Evolutionary conservation across 169 alveolate genomes (phyloP), one percentile per base, ranked within the genome.

Genomic region (Eimeria acervulina): DNA sequence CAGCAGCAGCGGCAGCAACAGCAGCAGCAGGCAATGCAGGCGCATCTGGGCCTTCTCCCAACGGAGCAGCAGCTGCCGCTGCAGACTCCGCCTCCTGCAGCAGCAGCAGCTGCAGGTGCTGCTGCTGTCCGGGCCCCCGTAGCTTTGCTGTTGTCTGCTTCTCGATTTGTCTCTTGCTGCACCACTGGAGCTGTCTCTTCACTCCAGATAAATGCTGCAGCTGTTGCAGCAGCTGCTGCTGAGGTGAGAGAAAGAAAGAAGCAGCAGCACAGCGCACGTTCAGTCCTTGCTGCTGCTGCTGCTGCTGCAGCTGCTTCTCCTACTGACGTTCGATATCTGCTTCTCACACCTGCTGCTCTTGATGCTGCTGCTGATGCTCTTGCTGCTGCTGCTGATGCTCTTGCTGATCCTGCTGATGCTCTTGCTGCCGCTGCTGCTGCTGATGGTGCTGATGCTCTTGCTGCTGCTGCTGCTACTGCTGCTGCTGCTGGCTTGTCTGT

Each of bases 41-140:
- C 19, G 19, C 12, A 5, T 5, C 55, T 47, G 19, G 55, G 19
- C 55, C 33, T 6, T 26, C 33, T 63, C 74, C 74, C 74, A 26
- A 12, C 74, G 74, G 74, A 63, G 74, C 84, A 72, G 84, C 84
- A 72, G 84, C 84, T n/a, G 84, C 84, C 8, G 84, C 84, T 72
- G 33, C 42, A 23, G 84, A 28, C 23, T 12, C 52, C 28, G 84
- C 84, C 84, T 72, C n/a, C n/a, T n/a, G n/a, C n/a, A n/a, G 42
- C 84, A 15, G 52, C 42, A n/a, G 84, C 51, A n/a, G 84, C 84
- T 28, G 84, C 74, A 26, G 33, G 31, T 17, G 33, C 74, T 17
- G 74, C 74, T 12, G 84, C 84, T 28, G 51, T 5, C 55, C 5
- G 76, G 8, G 51, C 63, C 23, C 38, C 89, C 13, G 33, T 42